Conservation (phyloP, 345 rosid species). For the Lepidium didymum region DNA sequence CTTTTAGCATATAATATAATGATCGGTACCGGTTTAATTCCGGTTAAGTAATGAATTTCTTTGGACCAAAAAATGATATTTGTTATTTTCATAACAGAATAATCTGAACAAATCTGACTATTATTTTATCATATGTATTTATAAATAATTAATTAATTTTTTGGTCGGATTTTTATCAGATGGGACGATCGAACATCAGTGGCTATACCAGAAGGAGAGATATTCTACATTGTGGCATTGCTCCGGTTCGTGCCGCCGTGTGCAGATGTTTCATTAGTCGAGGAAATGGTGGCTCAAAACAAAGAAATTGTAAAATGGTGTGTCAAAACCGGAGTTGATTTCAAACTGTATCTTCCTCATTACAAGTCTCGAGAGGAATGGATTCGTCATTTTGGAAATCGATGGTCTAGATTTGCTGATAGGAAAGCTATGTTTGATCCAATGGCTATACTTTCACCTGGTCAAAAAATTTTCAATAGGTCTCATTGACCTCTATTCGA, state of each 20-base stretch:
- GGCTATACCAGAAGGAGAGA: slow-evolving; percentile 63
- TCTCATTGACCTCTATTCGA: slow-evolving; percentile 7
- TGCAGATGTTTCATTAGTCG: slow-evolving; percentile 31
- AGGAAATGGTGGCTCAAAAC: slow-evolving; percentile 56
- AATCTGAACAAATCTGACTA: too few relatives aligned
- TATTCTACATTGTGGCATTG: slow-evolving; percentile 83
- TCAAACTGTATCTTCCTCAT: slow-evolving; percentile 82
- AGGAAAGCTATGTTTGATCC: slow-evolving; percentile 73
- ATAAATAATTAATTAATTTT: not conserved
- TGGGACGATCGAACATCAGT: slow-evolving; percentile 72
- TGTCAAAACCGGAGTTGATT: slow-evolving; percentile 45
- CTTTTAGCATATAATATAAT: not conserved
- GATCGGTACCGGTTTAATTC: not conserved
- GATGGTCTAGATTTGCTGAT: slow-evolving; percentile 63
- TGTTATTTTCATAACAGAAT: too few relatives aligned
- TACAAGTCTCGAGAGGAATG: slow-evolving; percentile 69
- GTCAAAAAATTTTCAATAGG: slow-evolving; percentile 75
- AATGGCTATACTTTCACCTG: slow-evolving; percentile 82
- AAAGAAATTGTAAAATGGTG: slow-evolving; percentile 56
- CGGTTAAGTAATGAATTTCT: too few relatives aligned
- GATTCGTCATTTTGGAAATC: slow-evolving; percentile 73
- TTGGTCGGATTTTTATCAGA: slow-evolving; percentile 26
- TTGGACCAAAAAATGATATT: too few relatives aligned
- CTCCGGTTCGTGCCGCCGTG: slow-evolving; percentile 51
- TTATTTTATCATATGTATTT: too few relatives aligned